Percentiles rank a stretch among this genome's conserved stretches.
Evolutionary conservation across 139 green algal genomes (phyloP).

Genomic region (Haematococcus lacustris): DNA sequence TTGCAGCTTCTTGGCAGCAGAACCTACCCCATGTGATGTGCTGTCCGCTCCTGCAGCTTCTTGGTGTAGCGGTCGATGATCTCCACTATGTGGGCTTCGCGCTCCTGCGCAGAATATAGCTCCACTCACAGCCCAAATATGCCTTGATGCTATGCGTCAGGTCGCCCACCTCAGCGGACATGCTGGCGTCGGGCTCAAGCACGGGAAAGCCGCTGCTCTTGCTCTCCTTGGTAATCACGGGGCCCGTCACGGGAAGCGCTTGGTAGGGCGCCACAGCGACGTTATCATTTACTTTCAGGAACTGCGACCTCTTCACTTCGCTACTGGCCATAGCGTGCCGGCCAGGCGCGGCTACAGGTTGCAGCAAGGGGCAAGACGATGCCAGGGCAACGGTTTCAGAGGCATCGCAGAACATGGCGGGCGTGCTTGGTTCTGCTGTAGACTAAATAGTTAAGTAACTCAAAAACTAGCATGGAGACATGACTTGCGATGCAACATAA

Average conservation of each 20-base stretch:
- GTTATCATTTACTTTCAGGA: constrained; percentile 20
- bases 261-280: constrained; percentile 67
- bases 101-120: constrained; percentile 47
- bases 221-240: constrained; percentile 51
- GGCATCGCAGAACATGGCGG: no score
- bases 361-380: not conserved
- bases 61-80: constrained; percentile 75
- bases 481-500: no score
- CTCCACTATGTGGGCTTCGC: constrained; percentile 44
- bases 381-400: not conserved
- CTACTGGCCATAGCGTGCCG: not conserved
- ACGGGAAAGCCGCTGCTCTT: constrained; percentile 54
- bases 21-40: constrained; percentile 77
- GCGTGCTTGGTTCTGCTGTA: no score
- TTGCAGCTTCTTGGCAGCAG: no score
- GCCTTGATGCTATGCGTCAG: not conserved
- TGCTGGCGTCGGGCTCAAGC: constrained; percentile 35
- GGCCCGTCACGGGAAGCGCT: constrained; percentile 60
- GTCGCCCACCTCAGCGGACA: constrained; percentile 44
- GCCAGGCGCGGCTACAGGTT: not conserved
- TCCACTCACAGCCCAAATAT: no score
- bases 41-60: constrained; percentile 69
- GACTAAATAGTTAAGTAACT: no score
- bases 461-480: no score
- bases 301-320: not conserved